Evolutionary conservation across 208 protist genomes (phyloP).

Genomic region (Polymyxa betae): DNA sequence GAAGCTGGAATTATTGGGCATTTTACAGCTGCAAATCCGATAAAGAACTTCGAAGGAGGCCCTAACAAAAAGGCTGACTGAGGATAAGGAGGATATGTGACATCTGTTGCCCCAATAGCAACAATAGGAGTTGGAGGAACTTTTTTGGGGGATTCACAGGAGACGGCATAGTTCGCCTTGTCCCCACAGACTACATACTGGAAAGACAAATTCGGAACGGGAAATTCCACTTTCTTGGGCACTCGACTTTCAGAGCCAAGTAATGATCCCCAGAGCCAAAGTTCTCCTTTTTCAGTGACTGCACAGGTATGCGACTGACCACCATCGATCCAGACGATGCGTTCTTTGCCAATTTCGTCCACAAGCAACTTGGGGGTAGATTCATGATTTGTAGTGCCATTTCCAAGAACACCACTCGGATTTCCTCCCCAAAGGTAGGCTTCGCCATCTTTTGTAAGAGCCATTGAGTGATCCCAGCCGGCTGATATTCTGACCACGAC

Average conservation of each 20-base stretch:
- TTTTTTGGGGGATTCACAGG: background rate
- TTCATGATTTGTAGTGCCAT: slow-evolving; percentile 33
- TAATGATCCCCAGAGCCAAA: slow-evolving; percentile 30
- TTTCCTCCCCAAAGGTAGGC: slow-evolving; percentile 49
- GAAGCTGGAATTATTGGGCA: background rate
- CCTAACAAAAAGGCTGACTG: slow-evolving; percentile 46
- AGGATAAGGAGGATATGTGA: slow-evolving; percentile 45
- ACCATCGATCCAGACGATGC: slow-evolving; percentile 46
- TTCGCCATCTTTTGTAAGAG: slow-evolving; percentile 56
- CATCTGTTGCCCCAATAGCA: slow-evolving; percentile 38
- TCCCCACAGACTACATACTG: slow-evolving; percentile 46
- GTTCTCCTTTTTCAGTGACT: slow-evolving; percentile 41
- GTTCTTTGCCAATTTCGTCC: slow-evolving; percentile 21
- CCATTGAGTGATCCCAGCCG: slow-evolving; percentile 55
- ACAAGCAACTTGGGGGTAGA: background rate
- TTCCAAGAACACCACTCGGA: slow-evolving; percentile 56
- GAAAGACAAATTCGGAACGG: background rate
- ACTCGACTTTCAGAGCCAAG: slow-evolving; percentile 19
- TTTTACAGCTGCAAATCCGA: slow-evolving; percentile 44
- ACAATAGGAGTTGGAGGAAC: slow-evolving; percentile 36
- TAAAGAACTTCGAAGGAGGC: slow-evolving; percentile 20
- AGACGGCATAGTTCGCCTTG: slow-evolving; percentile 40
- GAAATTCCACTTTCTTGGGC: background rate
- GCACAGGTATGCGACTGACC: slow-evolving; percentile 49
- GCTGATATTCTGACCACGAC: slow-evolving; percentile 48